Conservation (phyloP, 2,329 filamentous ascomycete genomes). For the Drechmeria coniospora region DNA sequence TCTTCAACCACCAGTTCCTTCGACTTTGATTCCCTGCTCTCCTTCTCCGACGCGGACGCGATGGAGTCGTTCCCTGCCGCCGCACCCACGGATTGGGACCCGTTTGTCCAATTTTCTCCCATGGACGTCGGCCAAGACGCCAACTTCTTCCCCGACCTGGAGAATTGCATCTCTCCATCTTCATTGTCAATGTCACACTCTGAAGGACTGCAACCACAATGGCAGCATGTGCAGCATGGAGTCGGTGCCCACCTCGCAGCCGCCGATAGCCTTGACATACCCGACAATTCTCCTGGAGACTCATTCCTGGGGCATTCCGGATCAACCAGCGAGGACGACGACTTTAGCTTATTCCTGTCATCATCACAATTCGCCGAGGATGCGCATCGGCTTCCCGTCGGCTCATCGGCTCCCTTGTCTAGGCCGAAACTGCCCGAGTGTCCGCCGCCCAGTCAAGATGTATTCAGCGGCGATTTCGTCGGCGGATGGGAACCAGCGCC, state of each 20-base stretch:
- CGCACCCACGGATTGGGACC: slow-evolving; percentile 19
- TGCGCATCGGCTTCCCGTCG: slow-evolving; percentile 23
- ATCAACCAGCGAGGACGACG: slow-evolving; percentile 25
- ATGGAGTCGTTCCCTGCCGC: slow-evolving; percentile 8
- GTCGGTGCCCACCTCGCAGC: slow-evolving; percentile 2
- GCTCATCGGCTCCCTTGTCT: slow-evolving; percentile 5
- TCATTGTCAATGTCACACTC: slow-evolving; percentile 3
- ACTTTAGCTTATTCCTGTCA: slow-evolving; percentile 42
- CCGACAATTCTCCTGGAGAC: slow-evolving; percentile 9
- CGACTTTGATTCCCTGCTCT: slow-evolving; percentile 8
- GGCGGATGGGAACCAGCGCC: slow-evolving; percentile 1
- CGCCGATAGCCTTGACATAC: too few species aligned
- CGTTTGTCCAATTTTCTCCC: slow-evolving; percentile 29
- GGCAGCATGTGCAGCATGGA: slow-evolving; percentile 3
- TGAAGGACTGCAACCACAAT: background rate
- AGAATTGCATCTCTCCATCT: slow-evolving; percentile 23
- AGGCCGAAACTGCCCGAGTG: slow-evolving; percentile 3
- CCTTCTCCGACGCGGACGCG: slow-evolving; percentile 8
- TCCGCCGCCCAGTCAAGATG: slow-evolving; percentile 1
- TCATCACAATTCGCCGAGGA: slow-evolving; percentile 31
- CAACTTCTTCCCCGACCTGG: slow-evolving; percentile 30
- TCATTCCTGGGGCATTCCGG: slow-evolving; percentile 21
- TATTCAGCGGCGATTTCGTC: slow-evolving; percentile 1
- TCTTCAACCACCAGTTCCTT: slow-evolving; percentile 4
- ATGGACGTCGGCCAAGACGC: slow-evolving; percentile 21